A percentile compares a stretch with the other conserved stretches of the same genome.
Evolutionary conservation across 108 stramenopile genomes (phyloP).

Genomic region (Nitzschia inconspicua): DNA sequence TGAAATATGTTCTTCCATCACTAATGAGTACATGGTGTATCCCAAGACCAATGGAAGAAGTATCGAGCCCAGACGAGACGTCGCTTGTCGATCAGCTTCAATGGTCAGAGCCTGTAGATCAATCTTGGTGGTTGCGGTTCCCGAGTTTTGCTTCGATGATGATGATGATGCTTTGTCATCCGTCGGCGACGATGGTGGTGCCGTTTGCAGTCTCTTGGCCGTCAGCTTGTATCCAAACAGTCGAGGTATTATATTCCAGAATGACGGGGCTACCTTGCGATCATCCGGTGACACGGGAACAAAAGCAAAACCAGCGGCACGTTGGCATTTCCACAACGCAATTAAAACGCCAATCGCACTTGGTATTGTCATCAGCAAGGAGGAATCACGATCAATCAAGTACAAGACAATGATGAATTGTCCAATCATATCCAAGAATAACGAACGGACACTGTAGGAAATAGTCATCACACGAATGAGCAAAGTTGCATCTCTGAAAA

Average conservation of each 20-base stretch:
- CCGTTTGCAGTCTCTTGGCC: slow-evolving; percentile 58
- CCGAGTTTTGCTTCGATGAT: neutral
- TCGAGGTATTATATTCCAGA: slow-evolving; percentile 60
- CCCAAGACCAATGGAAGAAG: slow-evolving; percentile 75
- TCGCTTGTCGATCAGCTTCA: slow-evolving; percentile 85
- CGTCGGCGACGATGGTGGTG: neutral
- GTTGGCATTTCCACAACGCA: slow-evolving; percentile 82
- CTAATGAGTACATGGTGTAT: slow-evolving; percentile 70
- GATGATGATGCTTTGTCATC: neutral
- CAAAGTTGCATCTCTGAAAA: no score
- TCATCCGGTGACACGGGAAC: slow-evolving; percentile 32
- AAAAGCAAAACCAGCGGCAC: slow-evolving; percentile 66
- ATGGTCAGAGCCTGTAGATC: slow-evolving; percentile 70
- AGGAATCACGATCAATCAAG: slow-evolving; percentile 85
- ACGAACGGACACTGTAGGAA: slow-evolving; percentile 70
- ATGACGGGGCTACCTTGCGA: slow-evolving; percentile 9
- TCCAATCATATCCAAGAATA: slow-evolving; percentile 86
- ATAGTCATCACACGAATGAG: no score
- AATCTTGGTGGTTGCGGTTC: slow-evolving; percentile 4
- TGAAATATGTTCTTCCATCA: slow-evolving; percentile 64
- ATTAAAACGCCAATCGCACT: slow-evolving; percentile 74
- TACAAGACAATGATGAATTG: slow-evolving; percentile 87
- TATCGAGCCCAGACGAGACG: slow-evolving; percentile 52
- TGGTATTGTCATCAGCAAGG: slow-evolving; percentile 84
- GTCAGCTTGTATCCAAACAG: slow-evolving; percentile 70